Base-by-base conservation (phyloP, 2,329 filamentous ascomycete species). In the Alternaria panax region DNA sequence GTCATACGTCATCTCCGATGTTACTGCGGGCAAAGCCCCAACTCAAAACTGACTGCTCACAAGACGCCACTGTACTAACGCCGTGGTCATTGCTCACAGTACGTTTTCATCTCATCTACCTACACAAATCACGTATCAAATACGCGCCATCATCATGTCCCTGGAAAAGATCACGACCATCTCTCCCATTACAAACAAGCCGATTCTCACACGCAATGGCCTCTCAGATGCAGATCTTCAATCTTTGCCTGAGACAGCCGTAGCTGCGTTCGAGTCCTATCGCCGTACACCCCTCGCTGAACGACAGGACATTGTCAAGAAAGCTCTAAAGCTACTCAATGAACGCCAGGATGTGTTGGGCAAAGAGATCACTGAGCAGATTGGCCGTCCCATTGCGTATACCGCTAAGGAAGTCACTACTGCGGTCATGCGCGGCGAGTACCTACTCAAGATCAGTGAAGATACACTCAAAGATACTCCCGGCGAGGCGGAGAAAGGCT, bases 331-430 rank as follows among this genome's bases (percentile, higher is more conserved):
- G 63, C 80, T 92, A 5, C 83, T 98, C 27, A 79, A 81, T 16
- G 85, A 88, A 50, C 89, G 88, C 75, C 86, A 93, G 78, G 90
- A 95, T 87, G 90, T 88, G 63, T 84, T 98, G 32, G 93, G 90
- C 6, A 85, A 87, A 67, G 93, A 97, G 77, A 82, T 98, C 60
- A 97, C 93, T 0, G 89, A 92, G 76, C 93, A 98, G 82, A 98
- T 98, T 93, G 94, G 94, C 41, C 86, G 94, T 20, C 94, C 94
- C 32, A 97, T 97, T 71, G 86, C 90, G 36, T 97, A 94, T 78
- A 91, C 92, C 0, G 88, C 86, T 46, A 92, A 88, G 68, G 94
- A 98, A 81, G 85, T 98, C 67, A 81, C 87, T 28, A 98, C 94
- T 16, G 93, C 93, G 7, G 86, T 96, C 66, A 92, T 91, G 81